These are phyloP conservation scores for Lipomyces sp. DNA, from an alignment of 805 yeast species.

Conservation along the genomic window DNA sequence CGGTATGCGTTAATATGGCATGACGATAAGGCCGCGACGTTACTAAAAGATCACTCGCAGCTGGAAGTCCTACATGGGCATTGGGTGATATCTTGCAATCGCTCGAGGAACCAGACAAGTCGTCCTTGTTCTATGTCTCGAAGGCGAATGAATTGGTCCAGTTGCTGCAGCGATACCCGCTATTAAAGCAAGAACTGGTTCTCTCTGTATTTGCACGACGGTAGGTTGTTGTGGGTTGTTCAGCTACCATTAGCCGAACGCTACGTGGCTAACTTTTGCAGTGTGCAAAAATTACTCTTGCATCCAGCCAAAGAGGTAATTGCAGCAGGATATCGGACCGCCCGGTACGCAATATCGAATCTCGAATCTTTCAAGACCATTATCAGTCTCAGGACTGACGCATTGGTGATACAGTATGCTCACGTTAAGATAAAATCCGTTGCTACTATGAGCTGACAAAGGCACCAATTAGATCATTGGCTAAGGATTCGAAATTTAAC, in stretches of 20 bases:
- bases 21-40: background rate
- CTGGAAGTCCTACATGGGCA: conserved; percentile 61
- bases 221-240: conserved; percentile 3
- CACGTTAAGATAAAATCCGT: background rate
- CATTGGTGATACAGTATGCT: conserved; percentile 57
- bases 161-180: conserved; percentile 61
- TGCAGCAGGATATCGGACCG: conserved; percentile 75
- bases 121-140: conserved; percentile 56
- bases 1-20: conserved; percentile 9
- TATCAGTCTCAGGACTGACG: conserved; percentile 61
- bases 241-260: background rate
- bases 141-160: conserved; percentile 70
- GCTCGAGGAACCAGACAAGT: conserved; percentile 57
- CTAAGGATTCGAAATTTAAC: conserved; percentile 58
- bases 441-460: background rate
- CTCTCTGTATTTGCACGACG: conserved; percentile 45
- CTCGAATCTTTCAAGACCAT: conserved; percentile 60
- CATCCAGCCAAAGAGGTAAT: conserved; percentile 64
- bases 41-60: background rate
- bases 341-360: conserved; percentile 66
- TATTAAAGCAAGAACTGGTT: conserved; percentile 65
- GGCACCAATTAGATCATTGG: conserved; percentile 50
- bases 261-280: background rate
- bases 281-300: conserved; percentile 64
- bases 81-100: conserved; percentile 65